A percentile compares a stretch with the other conserved stretches of the same genome.
Conservation (phyloP, 306 rosid species). For the Vigna trinervia region DNA sequence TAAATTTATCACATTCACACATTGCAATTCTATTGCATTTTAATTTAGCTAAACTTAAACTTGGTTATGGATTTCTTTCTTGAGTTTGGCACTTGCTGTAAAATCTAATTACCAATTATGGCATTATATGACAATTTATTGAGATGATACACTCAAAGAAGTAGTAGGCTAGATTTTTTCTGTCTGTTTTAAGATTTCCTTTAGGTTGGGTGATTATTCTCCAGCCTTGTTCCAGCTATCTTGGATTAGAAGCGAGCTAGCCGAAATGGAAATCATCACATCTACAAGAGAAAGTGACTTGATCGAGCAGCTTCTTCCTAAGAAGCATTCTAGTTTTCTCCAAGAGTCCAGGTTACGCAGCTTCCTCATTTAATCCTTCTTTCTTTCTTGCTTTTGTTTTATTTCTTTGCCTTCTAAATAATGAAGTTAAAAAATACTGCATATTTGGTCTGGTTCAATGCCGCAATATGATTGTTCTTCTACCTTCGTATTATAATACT, state of each 20-base stretch:
- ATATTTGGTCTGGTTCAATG: slow-evolving; percentile 14
- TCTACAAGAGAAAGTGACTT: slow-evolving; percentile 73
- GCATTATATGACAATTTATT: slow-evolving; percentile 8
- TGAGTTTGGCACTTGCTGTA: slow-evolving; percentile 15
- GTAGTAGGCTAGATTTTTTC: background rate
- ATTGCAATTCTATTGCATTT: background rate
- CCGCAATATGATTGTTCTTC: slow-evolving; percentile 1
- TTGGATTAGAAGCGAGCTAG: slow-evolving; percentile 52
- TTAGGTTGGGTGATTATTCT: slow-evolving; percentile 31
- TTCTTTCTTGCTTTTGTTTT: background rate
- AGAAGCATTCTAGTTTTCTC: slow-evolving; percentile 68
- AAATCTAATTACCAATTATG: slow-evolving; percentile 3
- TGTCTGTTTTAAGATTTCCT: slow-evolving; percentile 15
- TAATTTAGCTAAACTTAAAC: slow-evolving; percentile 24
- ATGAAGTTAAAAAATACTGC: slow-evolving; percentile 7
- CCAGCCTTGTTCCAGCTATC: slow-evolving; percentile 46
- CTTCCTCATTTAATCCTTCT: slow-evolving; percentile 29
- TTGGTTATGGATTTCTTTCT: slow-evolving; percentile 21
- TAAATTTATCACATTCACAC: background rate
- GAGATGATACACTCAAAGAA: background rate
- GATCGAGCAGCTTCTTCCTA: slow-evolving; percentile 83
- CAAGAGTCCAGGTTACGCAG: slow-evolving; percentile 69
- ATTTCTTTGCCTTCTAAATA: slow-evolving; percentile 1
- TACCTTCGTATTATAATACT: background rate
- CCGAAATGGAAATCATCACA: slow-evolving; percentile 69